Conservation (phyloP, 139 green algal species). For the Chlorella sp. region DNA sequence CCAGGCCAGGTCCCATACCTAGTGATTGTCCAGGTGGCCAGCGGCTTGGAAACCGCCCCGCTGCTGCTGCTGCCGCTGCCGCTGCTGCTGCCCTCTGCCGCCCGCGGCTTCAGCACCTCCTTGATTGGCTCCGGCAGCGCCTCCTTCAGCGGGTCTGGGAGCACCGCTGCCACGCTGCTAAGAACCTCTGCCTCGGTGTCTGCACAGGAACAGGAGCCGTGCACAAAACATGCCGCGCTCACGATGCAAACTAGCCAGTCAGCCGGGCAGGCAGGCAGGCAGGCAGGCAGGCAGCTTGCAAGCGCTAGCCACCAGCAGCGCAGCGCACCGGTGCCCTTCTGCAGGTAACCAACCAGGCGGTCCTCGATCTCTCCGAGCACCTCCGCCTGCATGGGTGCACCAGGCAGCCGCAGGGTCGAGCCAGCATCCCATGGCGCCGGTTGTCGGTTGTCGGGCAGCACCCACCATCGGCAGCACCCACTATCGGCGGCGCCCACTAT, state of each 20-base stretch:
- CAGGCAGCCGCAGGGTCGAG: too few relatives aligned
- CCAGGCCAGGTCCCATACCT: too few relatives aligned
- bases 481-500: too few relatives aligned
- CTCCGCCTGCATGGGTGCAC: background rate
- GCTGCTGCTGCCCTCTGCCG: background rate
- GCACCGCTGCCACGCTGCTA: slow-evolving; percentile 58
- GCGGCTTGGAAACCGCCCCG: background rate
- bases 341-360: slow-evolving; percentile 61
- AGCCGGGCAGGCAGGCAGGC: too few relatives aligned
- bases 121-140: slow-evolving; percentile 36
- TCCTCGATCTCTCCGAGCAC: slow-evolving; percentile 59
- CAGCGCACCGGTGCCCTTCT: slow-evolving; percentile 55
- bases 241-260: too few relatives aligned
- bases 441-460: background rate
- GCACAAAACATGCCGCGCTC: too few relatives aligned
- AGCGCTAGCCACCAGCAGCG: too few relatives aligned
- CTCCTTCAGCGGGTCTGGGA: slow-evolving; percentile 63
- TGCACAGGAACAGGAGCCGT: too few relatives aligned
- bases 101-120: slow-evolving; percentile 8
- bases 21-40: slow-evolving; percentile 48
- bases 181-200: slow-evolving; percentile 69
- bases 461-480: background rate
- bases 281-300: too few relatives aligned
- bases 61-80: background rate
- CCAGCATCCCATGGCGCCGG: too few relatives aligned